These are phyloP conservation scores for Chrysoporthe cubensis DNA, from an alignment of 2,329 filamentous ascomycete species.

Conservation along the genomic window DNA sequence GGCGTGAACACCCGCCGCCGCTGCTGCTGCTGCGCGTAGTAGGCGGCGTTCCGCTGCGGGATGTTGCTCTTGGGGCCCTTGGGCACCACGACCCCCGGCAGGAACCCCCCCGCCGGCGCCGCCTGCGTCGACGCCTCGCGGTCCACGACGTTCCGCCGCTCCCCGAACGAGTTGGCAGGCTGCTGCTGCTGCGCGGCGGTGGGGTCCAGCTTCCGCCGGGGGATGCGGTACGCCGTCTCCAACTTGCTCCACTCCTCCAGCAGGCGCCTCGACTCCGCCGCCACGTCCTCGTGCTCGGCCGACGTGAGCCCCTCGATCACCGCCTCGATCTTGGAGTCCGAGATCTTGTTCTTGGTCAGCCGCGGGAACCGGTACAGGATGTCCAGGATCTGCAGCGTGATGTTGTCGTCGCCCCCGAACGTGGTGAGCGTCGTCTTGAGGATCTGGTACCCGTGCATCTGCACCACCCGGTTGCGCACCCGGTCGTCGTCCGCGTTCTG, in stretches of 20 bases:
- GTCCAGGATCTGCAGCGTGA: constrained; percentile 85
- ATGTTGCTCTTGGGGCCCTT: constrained; percentile 65
- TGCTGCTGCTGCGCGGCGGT: constrained; percentile 47
- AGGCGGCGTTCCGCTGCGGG: constrained; percentile 56
- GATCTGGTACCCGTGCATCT: constrained; percentile 97
- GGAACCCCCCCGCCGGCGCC: constrained; percentile 29
- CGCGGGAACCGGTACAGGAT: constrained; percentile 88
- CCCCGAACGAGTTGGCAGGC: constrained; percentile 60
- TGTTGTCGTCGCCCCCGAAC: constrained; percentile 87
- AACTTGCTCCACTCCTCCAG: constrained; percentile 87
- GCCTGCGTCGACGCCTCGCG: constrained; percentile 33
- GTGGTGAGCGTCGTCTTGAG: constrained; percentile 83
- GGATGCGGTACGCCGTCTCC: constrained; percentile 90
- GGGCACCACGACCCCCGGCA: constrained; percentile 52
- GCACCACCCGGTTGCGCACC: constrained; percentile 85
- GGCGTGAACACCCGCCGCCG: constrained; percentile 57
- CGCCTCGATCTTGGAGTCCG: constrained; percentile 91
- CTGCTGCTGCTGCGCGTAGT: constrained; percentile 45
- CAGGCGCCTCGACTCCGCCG: constrained; percentile 70
- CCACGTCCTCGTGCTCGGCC: constrained; percentile 75
- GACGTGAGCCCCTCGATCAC: constrained; percentile 71
- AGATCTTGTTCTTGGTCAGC: constrained; percentile 94
- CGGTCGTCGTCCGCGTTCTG: constrained; percentile 85
- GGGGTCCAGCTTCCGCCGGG: constrained; percentile 82
- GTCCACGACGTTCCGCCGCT: constrained; percentile 68